Evolutionary conservation across 805 yeast genomes (phyloP), one percentile per base, ranked within the genome.

Genomic region (Cyberlindnera euphorbiae): DNA sequence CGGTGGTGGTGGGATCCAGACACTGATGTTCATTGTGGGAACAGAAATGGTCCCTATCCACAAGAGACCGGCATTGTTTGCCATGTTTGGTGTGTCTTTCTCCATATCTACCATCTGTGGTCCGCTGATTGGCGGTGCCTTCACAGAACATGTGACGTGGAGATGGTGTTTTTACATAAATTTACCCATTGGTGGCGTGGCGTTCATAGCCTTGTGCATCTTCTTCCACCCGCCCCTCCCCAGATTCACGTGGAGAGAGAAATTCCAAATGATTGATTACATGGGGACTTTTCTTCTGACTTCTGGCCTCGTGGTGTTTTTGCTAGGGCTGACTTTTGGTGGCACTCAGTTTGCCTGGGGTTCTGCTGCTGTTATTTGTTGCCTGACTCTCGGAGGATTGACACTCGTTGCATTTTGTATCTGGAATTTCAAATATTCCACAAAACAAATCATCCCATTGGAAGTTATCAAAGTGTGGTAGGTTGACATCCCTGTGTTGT

Each of bases 161-260:
- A 65, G 88, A 49, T 80, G 88, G 87, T 71, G 80, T 45, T 78
- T 77, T 52, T 78, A 73, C 57, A 59, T 78, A 40, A 78, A 78
- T 50, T 51, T 78, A 16, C 81, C 82, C 3, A 54, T 75, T 31
- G 77, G 78, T 16, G 83, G 77, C 5, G 37, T 63, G 2, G 69
- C 75, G 0, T 45, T 64, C 14, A 52, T 53, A 0, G 47, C 64
- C 8, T 52, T 75, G 19, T 33, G 66, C 4, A 17, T 36, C 11
- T 42, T 39, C 33, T 41, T 43, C 52, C 60, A 64, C 17, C 77
- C 79, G 12, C 74, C 74, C 6, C 49, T 46, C 12, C 67, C 74
- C 1, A 50, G 50, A 13, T 71, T 71, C 12, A 49, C 57, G 14
- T 34, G 63, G 22, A 51, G 45, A 24, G 55, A 59, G 17, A 72